phyloP scores from a whole-genome alignment of 805 yeast species.

The Saccharomycopsis fodiens region DNA sequence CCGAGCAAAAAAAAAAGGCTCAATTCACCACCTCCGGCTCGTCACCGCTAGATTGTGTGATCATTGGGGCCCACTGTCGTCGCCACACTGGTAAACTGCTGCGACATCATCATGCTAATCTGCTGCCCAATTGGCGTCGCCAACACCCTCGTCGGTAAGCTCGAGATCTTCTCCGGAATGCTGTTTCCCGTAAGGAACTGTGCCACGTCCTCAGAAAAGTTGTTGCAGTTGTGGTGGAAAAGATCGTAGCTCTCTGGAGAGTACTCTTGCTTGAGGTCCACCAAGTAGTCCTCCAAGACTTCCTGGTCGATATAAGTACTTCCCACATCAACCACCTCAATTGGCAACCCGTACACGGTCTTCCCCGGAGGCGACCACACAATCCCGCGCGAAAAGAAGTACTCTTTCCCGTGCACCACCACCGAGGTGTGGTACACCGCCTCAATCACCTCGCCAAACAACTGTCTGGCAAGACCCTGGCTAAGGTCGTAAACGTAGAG shows the following conservation, averaged over 20 bases:
- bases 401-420: slow-evolving; percentile 45
- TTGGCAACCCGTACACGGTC: slow-evolving; percentile 54
- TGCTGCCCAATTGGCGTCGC: slow-evolving; percentile 44
- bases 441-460: slow-evolving; percentile 47
- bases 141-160: slow-evolving; percentile 46
- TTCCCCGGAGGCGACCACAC: slow-evolving; percentile 33
- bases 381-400: slow-evolving; percentile 56
- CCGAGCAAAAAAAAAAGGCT: no score
- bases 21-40: no score
- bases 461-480: slow-evolving; percentile 49
- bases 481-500: slow-evolving; percentile 60
- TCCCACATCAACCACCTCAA: slow-evolving; percentile 46
- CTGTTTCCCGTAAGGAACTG: slow-evolving; percentile 51
- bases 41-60: no score
- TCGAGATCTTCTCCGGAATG: slow-evolving; percentile 45
- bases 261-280: slow-evolving; percentile 41
- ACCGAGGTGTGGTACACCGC: slow-evolving; percentile 65
- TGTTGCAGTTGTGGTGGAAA: slow-evolving; percentile 60
- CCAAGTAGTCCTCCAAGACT: slow-evolving; percentile 43
- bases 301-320: slow-evolving; percentile 44
- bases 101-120: slow-evolving; percentile 31
- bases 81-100: slow-evolving; percentile 19
- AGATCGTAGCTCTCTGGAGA: slow-evolving; percentile 44
- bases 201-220: slow-evolving; percentile 50
- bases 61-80: slow-evolving; percentile 19